phyloP scores from a whole-genome alignment of 2,329 filamentous ascomycete genomes.

The Tolypocladium nubicola region DNA sequence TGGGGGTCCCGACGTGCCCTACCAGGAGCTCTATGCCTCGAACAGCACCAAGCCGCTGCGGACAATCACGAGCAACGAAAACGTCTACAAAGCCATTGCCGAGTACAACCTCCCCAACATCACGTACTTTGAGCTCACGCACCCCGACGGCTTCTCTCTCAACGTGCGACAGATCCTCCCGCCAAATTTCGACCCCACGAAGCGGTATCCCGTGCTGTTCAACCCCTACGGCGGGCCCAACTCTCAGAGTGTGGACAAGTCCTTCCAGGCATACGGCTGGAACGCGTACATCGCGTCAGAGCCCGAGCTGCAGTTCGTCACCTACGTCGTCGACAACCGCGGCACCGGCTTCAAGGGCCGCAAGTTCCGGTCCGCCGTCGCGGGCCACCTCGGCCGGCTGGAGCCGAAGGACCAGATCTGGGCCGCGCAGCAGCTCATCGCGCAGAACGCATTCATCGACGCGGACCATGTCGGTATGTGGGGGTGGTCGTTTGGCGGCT shows the following conservation, averaged over 20 bases:
- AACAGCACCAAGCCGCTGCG: conserved; percentile 42
- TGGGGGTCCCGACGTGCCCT: conserved; percentile 55
- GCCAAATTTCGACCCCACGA: conserved; percentile 48
- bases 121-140: conserved; percentile 50
- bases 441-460: conserved; percentile 43
- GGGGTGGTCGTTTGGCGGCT: conserved; percentile 61
- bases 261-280: conserved; percentile 45
- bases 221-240: conserved; percentile 59
- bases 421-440: conserved; percentile 46
- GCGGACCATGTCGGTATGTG: conserved; percentile 51
- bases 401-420: conserved; percentile 59
- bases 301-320: conserved; percentile 56
- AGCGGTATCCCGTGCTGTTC: conserved; percentile 57
- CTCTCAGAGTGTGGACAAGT: conserved; percentile 49
- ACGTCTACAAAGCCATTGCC: conserved; percentile 41
- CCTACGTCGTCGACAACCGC: conserved; percentile 58
- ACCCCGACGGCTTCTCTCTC: conserved; percentile 49
- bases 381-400: conserved; percentile 48
- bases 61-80: conserved; percentile 50
- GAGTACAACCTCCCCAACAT: conserved; percentile 54
- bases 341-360: conserved; percentile 57
- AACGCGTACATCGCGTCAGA: conserved; percentile 55
- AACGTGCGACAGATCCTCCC: conserved; percentile 58
- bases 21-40: conserved; percentile 53
- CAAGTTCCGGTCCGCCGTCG: conserved; percentile 47